Evolutionary conservation across 306 rosid genomes (phyloP).

Genomic region (Cucurbita moschata): DNA sequence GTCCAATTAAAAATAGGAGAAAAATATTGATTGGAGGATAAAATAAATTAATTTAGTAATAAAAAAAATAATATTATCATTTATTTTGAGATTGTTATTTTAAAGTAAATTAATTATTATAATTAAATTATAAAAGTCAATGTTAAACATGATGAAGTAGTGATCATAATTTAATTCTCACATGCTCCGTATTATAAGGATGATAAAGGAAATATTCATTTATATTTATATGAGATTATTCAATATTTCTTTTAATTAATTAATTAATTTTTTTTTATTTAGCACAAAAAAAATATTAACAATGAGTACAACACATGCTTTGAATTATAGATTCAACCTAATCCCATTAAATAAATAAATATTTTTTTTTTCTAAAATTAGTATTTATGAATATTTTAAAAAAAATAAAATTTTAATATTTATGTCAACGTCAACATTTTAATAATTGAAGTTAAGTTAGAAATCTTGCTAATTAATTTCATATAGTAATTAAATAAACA

Average conservation of each 20-base stretch:
- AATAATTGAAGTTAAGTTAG: too few relatives aligned
- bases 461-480: too few relatives aligned
- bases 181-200: neutral
- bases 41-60: too few relatives aligned
- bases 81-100: neutral
- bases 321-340: neutral
- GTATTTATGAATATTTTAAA: too few relatives aligned
- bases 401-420: too few relatives aligned
- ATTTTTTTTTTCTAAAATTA: too few relatives aligned
- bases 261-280: neutral
- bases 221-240: neutral
- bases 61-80: neutral
- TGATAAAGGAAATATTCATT: neutral
- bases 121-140: neutral
- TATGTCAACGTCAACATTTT: too few relatives aligned
- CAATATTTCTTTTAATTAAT: neutral
- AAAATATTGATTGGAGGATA: too few relatives aligned
- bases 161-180: neutral
- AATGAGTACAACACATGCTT: neutral
- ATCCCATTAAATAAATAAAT: neutral
- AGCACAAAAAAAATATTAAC: neutral
- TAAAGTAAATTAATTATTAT: neutral
- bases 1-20: too few relatives aligned
- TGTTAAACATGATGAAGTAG: neutral
- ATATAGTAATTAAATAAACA: too few relatives aligned